Base-by-base conservation (phyloP, 345 rosid genomes). In the Erodium maritimum region DNA sequence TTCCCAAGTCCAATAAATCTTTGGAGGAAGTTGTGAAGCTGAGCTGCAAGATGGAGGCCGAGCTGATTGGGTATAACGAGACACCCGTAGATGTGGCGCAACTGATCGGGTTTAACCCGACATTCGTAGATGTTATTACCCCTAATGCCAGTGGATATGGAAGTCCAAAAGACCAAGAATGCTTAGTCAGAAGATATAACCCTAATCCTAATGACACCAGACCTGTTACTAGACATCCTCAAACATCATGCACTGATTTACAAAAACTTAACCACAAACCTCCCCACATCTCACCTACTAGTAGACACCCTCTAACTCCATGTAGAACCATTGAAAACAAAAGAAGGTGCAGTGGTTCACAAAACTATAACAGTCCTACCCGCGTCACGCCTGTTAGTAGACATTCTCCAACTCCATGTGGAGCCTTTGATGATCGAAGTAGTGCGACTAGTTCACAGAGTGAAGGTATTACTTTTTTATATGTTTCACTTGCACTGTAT, bases 71-170 rank as follows among this genome's bases (percentile, higher is more conserved):
- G 69, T 91, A 69, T 57, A 73, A 84, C 72, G 97, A 88, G 79
- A 79, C 62, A 19, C 86, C 88, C 2, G 48, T 81, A 57, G 75
- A 84, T 65, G 76, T 87, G 64, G 79, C 96, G 62, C 77, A 67
- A 73, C 72, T 91, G 76, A 80, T 91, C 60, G 97, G 97, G 69
- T 91, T 67, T 57, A 73, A 84, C 72, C 96, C 86, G 79, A 79
- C 62, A 19, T 84, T 87, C 2, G 48, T 81, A 57, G 75, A 84
- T 65, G 76, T 87, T 56, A 50, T 29, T 16, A 66, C 63, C 61
- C 56, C 65, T 42, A 67, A 63, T 66, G 67, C 34, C 11, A 17
- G 5, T 21, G 74, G 33, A 52, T 50, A 66, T 52, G 79, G 60
- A 67, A 70, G 57, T 50, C 56, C 71, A 71, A 67, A 58, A 14